A percentile compares a stretch with the other conserved stretches of the same genome.
Conservation (phyloP, 2,329 filamentous ascomycete genomes). For the Hymenotorrendiella dingleyae region DNA sequence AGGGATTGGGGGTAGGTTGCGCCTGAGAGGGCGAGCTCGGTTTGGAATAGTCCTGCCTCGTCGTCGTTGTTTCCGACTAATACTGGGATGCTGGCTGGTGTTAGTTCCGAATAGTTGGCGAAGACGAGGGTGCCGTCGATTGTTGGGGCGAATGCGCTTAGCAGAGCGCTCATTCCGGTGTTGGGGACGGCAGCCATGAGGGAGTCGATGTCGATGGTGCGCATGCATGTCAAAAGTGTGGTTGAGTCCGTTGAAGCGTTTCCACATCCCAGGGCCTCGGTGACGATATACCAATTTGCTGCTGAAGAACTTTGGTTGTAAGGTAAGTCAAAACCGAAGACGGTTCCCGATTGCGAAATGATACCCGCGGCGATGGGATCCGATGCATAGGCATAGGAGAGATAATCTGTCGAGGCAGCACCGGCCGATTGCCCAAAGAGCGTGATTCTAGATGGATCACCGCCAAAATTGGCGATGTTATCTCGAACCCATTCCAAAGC, state of each 20-base stretch:
- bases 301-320: slow-evolving; percentile 11
- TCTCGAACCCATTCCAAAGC: slow-evolving; percentile 52
- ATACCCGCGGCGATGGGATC: slow-evolving; percentile 23
- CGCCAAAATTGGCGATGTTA: slow-evolving; percentile 54
- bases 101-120: slow-evolving; percentile 12
- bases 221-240: slow-evolving; percentile 12
- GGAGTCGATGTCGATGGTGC: slow-evolving; percentile 6
- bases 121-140: slow-evolving; percentile 12
- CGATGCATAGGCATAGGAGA: slow-evolving; percentile 19
- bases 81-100: slow-evolving; percentile 16
- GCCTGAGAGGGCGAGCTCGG: slow-evolving; percentile 7
- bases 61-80: slow-evolving; percentile 27
- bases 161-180: slow-evolving; percentile 5
- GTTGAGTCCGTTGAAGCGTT: slow-evolving; percentile 10
- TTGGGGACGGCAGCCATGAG: slow-evolving; percentile 11
- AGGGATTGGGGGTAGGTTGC: slow-evolving; percentile 5
- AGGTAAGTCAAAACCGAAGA: slow-evolving; percentile 24
- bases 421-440: slow-evolving; percentile 50
- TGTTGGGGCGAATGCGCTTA: slow-evolving; percentile 14
- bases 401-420: slow-evolving; percentile 42
- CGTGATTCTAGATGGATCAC: slow-evolving; percentile 47
- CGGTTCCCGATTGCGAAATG: slow-evolving; percentile 22
- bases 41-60: slow-evolving; percentile 25
- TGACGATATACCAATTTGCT: slow-evolving; percentile 11
- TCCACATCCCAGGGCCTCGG: slow-evolving; percentile 17